Base-by-base conservation (phyloP, 176 grass and related monocot species). In the Chloris gayana region DNA sequence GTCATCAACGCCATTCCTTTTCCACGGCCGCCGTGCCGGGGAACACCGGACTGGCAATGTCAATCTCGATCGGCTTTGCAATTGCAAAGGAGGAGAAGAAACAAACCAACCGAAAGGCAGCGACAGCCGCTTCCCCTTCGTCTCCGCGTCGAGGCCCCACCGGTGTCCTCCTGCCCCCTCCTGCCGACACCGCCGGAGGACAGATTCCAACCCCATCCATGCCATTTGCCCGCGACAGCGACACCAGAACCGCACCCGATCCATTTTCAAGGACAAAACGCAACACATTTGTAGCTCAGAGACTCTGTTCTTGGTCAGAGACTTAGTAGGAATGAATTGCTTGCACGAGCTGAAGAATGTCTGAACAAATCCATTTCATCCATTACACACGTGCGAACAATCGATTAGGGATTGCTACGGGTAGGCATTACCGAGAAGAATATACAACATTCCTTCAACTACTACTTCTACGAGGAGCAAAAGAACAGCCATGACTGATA, bases 111-210 rank as follows among this genome's bases (percentile, higher is more conserved):
- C 76, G 76, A 87, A 94, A 75, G 78, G 70, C 15, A 1, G 18
- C 56, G 35, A 44, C 56, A 76, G 74, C 13, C 21, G 30, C 49
- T 19, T 37, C 76, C 25, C 41, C 34, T 21, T 51, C 19, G 77
- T 85, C 78, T 34, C 45, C 74, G 73, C 57, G 12, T 70, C 76
- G 53, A 74, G 85, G 64, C 85, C 85, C 89, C 93, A 87, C 59
- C 67, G 61, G 35, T 83, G 77, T 76, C 84, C 17, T 73, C 22
- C 78, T 92, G 81, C 93, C 87, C 73, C 84, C 17, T 73, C 22
- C 82, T 92, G 81, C 93, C 87, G 93, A 92, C 93, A 92, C 42
- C 11, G 14, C 5, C 19, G 2, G 19, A 15, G 45, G 81, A 70
- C 46, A 84, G 64, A 30, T 64, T 61, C 59, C 87, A 7, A 69